These are phyloP conservation scores for Cystoderma amianthinum DNA, from an alignment of 768 basidiomycete species.

Conservation along the genomic window DNA sequence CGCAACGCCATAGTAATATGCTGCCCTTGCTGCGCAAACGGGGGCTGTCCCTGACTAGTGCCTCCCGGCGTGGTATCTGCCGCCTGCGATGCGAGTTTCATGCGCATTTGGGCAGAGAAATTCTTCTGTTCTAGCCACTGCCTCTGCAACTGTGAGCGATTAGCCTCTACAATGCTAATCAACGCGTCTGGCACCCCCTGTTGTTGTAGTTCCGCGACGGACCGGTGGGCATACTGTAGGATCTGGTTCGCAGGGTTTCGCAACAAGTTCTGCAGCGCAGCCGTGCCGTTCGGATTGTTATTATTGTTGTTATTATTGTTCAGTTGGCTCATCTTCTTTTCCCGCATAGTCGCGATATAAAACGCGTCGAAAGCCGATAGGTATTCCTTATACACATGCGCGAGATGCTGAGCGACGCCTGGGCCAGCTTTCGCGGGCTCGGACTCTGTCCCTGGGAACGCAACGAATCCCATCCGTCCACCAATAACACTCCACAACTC, in stretches of 20 bases:
- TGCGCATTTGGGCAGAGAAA: slow-evolving; percentile 24
- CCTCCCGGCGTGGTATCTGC: background rate
- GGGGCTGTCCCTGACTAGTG: background rate
- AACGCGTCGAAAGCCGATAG: slow-evolving; percentile 49
- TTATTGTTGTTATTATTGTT: background rate
- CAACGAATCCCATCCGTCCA: slow-evolving; percentile 58
- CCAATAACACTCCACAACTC: slow-evolving; percentile 64
- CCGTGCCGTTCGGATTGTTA: background rate
- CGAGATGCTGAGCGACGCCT: slow-evolving; percentile 51
- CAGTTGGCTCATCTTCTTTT: slow-evolving; percentile 14
- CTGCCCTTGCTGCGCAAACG: background rate
- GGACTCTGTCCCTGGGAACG: slow-evolving; percentile 52
- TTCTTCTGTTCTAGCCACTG: slow-evolving; percentile 26
- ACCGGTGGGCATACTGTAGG: slow-evolving; percentile 37
- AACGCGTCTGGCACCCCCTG: slow-evolving; percentile 40
- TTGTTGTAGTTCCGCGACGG: slow-evolving; percentile 44
- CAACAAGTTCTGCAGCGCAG: slow-evolving; percentile 3
- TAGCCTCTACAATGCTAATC: slow-evolving; percentile 49
- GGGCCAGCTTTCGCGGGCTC: slow-evolving; percentile 62
- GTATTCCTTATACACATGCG: slow-evolving; percentile 53
- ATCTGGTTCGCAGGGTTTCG: slow-evolving; percentile 34
- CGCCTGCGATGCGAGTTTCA: background rate
- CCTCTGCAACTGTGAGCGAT: slow-evolving; percentile 43
- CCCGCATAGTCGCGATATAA: slow-evolving; percentile 37
- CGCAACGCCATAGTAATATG: background rate